Evolutionary conservation across 108 stramenopile genomes (phyloP), one percentile per base, ranked within the genome.

Genomic region (Cyclostephanos invisitatus): DNA sequence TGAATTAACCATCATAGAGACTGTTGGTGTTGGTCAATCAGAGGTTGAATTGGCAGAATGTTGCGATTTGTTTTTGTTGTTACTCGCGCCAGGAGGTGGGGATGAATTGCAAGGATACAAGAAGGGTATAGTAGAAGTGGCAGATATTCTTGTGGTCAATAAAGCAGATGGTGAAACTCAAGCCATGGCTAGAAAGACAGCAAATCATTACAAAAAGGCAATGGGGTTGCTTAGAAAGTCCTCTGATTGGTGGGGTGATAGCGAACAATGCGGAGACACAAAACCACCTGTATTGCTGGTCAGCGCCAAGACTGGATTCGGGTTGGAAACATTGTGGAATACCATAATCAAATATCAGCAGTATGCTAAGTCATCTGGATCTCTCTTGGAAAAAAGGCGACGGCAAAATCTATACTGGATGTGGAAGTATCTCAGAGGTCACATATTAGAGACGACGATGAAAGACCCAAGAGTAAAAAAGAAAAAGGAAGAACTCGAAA

Each of bases 91-190:
- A 0, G 97, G 88, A 8, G 95, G 97, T 25, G 98, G 98, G n/a
- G 98, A 99, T 77, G 95, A 87, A 57, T 67, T 96, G 56, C 96
- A 98, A 82, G 97, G 97, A 59, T 84, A 89, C 20, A 99, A 99
- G 69, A 98, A 98, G 64, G 98, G 98, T 15, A 98, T 99, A 74
- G 86, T 99, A 25, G 98, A 99, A 81, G 85, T 96, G 42, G 97
- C 97, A 11, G 95, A 98, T 80, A 78, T 98, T 27, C 57, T 98
- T 29, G 88, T 95, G 5, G 96, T 99, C 22, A 97, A 97, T 79
- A 98, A 98, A 72, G 95, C 96, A 14, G 98, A 98, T 77, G 98
- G 98, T n/a, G 75, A 81, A 24, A 70, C 87, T 22, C 37, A 85
- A n/a, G 38, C 49, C n/a, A 73, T 84, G 11, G 92, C 92, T 10